These are phyloP conservation scores for Microsporum ferrugineum DNA, from an alignment of 2,329 filamentous ascomycete genomes.

Conservation along the genomic window DNA sequence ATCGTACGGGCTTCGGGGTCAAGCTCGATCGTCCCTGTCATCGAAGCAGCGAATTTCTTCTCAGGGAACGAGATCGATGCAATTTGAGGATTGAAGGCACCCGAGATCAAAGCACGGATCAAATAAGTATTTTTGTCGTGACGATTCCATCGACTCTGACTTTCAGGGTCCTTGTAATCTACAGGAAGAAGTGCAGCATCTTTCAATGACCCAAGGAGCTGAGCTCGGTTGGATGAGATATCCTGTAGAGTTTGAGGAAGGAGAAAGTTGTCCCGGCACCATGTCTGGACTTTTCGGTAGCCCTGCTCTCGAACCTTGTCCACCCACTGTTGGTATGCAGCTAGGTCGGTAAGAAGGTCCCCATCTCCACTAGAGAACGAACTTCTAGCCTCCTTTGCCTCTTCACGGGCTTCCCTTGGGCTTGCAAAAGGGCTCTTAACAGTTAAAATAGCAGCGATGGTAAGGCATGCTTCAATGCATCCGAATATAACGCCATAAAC, in stretches of 20 bases:
- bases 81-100: conserved; percentile 72
- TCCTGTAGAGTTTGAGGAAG: conserved; percentile 74
- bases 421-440: conserved; percentile 77
- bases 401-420: conserved; percentile 69
- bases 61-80: conserved; percentile 87
- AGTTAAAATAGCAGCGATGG: conserved; percentile 85
- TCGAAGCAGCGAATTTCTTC: conserved; percentile 82
- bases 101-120: conserved; percentile 58
- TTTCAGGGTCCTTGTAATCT: conserved; percentile 31
- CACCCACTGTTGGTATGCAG: conserved; percentile 74
- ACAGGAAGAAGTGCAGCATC: conserved; percentile 68
- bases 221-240: conserved; percentile 72
- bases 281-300: conserved; percentile 44
- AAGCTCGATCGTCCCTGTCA: conserved; percentile 80
- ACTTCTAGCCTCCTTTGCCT: conserved; percentile 63
- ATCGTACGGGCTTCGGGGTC: conserved; percentile 88
- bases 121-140: conserved; percentile 37
- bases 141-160: conserved; percentile 30
- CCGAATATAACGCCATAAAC: conserved; percentile 91
- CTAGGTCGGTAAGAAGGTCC: conserved; percentile 76
- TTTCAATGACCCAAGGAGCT: conserved; percentile 74
- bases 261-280: conserved; percentile 79
- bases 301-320: conserved; percentile 45
- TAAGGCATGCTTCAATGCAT: conserved; percentile 77
- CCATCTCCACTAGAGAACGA: conserved; percentile 68